These are phyloP conservation scores for Graphilbum sp. DNA, from an alignment of 2,329 filamentous ascomycete genomes.

Conservation along the genomic window DNA sequence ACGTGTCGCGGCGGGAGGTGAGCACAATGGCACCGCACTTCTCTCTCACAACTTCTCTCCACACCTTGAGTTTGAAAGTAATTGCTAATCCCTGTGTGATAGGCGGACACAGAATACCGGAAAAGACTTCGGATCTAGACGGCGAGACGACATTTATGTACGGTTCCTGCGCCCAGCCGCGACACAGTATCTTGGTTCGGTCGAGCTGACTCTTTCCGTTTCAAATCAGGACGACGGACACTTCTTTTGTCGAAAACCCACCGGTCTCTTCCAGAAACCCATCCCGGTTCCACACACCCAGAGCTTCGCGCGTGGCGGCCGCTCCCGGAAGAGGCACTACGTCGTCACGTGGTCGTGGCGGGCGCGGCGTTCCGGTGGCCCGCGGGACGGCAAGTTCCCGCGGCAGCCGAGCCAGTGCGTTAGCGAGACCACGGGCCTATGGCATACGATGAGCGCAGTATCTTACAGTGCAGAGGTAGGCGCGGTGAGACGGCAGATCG, in stretches of 20 bases:
- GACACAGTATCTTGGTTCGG: too few species aligned
- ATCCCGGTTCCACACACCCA: conserved; percentile 27
- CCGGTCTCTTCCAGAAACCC: conserved; percentile 34
- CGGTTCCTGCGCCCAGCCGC: too few species aligned
- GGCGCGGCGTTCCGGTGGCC: conserved; percentile 15
- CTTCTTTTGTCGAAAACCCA: conserved; percentile 79
- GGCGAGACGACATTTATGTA: conserved; percentile 75
- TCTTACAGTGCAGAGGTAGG: too few species aligned
- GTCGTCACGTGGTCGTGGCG: conserved; percentile 15
- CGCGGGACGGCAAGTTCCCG: conserved; percentile 17
- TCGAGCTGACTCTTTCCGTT: conserved; percentile 8
- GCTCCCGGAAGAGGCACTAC: conserved; percentile 21
- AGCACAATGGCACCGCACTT: neutral
- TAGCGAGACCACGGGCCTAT: conserved; percentile 28
- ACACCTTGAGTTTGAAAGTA: too few species aligned
- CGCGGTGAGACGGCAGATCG: too few species aligned
- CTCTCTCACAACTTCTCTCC: neutral
- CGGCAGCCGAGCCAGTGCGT: conserved; percentile 24
- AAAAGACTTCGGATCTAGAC: conserved; percentile 24
- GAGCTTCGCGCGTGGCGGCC: conserved; percentile 30
- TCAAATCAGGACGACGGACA: conserved; percentile 64
- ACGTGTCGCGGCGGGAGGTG: neutral
- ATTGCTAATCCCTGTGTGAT: neutral
- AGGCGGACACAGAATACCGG: conserved; percentile 8
- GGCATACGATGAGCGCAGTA: conserved; percentile 18